Evolutionary conservation across 2,329 filamentous ascomycete species (phyloP).

Genomic region (Huntiella abstrusa): DNA sequence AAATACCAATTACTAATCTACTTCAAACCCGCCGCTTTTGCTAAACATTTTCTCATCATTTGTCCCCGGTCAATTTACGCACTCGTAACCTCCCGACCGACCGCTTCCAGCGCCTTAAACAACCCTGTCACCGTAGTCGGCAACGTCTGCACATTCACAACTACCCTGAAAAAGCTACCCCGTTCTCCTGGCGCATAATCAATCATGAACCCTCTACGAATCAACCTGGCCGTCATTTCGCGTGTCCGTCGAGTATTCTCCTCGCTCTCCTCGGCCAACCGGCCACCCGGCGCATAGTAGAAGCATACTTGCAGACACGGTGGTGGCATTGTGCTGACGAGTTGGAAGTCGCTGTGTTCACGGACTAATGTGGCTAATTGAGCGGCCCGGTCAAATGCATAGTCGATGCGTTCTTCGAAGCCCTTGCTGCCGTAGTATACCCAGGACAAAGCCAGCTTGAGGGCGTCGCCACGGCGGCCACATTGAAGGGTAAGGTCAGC

Average conservation of each 20-base stretch:
- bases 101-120: constrained; percentile 32
- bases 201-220: constrained; percentile 37
- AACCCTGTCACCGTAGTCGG: constrained; percentile 32
- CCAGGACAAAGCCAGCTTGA: constrained; percentile 81
- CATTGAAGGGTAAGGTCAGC: constrained; percentile 89
- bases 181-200: constrained; percentile 39
- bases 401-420: constrained; percentile 50
- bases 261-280: constrained; percentile 18
- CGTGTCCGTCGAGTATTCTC: constrained; percentile 32
- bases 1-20: not conserved
- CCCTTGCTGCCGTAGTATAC: constrained; percentile 68
- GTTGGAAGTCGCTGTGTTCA: constrained; percentile 38
- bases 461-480: constrained; percentile 62
- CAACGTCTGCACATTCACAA: constrained; percentile 38
- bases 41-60: too few relatives aligned
- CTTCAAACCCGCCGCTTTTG: not conserved
- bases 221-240: constrained; percentile 28
- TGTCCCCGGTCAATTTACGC: too few relatives aligned
- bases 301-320: constrained; percentile 92
- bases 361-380: constrained; percentile 46
- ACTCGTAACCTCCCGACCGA: constrained; percentile 18
- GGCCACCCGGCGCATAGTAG: constrained; percentile 46
- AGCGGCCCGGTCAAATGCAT: constrained; percentile 52
- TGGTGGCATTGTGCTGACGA: constrained; percentile 59
- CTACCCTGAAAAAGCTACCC: constrained; percentile 40